Conservation (phyloP, 2,329 filamentous ascomycete species). For the Penicillium sp. region DNA sequence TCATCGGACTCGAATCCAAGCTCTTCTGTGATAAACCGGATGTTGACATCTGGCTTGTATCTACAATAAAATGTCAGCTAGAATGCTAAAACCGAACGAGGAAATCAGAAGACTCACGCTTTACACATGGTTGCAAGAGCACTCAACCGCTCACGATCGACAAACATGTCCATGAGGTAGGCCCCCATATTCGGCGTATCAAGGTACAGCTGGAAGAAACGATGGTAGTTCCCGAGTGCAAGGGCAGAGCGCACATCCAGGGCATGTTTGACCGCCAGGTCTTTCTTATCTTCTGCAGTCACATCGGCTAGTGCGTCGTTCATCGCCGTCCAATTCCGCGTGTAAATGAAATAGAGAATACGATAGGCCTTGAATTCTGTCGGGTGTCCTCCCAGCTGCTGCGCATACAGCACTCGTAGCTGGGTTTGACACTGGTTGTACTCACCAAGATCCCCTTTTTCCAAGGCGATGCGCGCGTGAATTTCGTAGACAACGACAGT, state of each 20-base stretch:
- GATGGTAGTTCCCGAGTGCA: constrained; percentile 91
- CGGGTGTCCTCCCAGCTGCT: constrained; percentile 77
- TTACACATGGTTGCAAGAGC: constrained; percentile 87
- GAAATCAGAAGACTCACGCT: constrained; percentile 59
- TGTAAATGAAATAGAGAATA: constrained; percentile 99
- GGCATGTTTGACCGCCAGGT: constrained; percentile 77
- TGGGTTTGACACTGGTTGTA: constrained; percentile 99
- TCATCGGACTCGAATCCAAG: constrained; percentile 89
- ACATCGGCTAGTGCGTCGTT: constrained; percentile 98
- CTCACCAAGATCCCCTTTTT: constrained; percentile 99
- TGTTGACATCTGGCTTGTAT: constrained; percentile 81
- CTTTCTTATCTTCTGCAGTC: constrained; percentile 90
- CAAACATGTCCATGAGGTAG: constrained; percentile 99
- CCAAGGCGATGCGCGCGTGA: constrained; percentile 90
- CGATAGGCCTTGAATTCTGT: constrained; percentile 98
- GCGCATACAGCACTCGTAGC: constrained; percentile 78
- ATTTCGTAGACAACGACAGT: constrained; percentile 95
- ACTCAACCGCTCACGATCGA: constrained; percentile 80
- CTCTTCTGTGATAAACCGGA: constrained; percentile 90
- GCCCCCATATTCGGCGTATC: constrained; percentile 93
- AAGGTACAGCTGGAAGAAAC: constrained; percentile 91
- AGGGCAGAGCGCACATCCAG: constrained; percentile 82
- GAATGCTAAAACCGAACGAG: background rate
- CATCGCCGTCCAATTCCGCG: constrained; percentile 93
- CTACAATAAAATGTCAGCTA: constrained; percentile 41